Base-by-base conservation (phyloP, 2,329 filamentous ascomycete species). In the Epichloe gansuensis region DNA sequence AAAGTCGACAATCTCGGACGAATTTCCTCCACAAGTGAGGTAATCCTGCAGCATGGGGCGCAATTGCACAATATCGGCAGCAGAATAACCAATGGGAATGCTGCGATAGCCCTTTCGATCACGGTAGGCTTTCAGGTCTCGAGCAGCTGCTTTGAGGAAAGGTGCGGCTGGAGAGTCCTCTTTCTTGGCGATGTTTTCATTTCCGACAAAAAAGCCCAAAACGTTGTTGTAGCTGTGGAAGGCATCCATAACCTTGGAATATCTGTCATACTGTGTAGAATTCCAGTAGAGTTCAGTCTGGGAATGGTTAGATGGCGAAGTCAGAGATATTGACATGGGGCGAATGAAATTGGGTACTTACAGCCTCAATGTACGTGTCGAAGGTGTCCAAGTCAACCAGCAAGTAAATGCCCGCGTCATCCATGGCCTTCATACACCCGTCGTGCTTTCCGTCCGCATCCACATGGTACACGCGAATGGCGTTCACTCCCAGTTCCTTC, bases 401-500 rank as follows among this genome's bases (percentile, higher is more conserved):
- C 51, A 89, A 69, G 65, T 95, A 94, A 65, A 95, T 91, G 53
- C 87, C 87, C 42, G 81, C 85, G 60, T 89, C 80, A 12, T 80
- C 81, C 64, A 95, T 87, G 1, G 82, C 83, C 51, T 74, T 74
- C 87, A 95, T 94, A 71, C 89, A 95, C 21, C 76, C 83, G 53
- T 78, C 74, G 67, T 95, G 90, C 64, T 91, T 73, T 35, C 71
- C 80, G 3, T 69, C 66, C 2, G 86, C 71, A 60, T 94, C 84
- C 55, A 95, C 87, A 63, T 95, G 88, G 68, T 95, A 95, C 53
- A 93, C 85, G 53, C 89, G 87, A 61, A 95, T 89, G 34, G 85
- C 77, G 66, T 95, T 95, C 64, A 85, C 80, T 56, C 87, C 88
- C 51, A 95, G 73, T 17, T 82, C 80, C 66, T 87, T 77, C 86